These are phyloP conservation scores for Linnemannia zychae DNA, from an alignment of 192 early-diverging fungal species.

Conservation along the genomic window DNA sequence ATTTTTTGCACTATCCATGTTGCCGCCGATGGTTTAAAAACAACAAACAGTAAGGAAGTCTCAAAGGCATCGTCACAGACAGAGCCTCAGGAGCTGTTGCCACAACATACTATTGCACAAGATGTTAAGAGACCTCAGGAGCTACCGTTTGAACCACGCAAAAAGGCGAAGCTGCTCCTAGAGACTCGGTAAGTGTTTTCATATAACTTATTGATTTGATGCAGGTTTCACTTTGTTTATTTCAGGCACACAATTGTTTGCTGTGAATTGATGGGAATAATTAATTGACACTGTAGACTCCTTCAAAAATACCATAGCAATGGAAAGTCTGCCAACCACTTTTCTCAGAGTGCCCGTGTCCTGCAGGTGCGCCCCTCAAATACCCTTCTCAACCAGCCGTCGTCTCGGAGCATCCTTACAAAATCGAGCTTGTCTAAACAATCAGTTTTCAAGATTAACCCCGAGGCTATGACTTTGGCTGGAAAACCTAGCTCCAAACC, in stretches of 20 bases:
- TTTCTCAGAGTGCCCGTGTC: conserved; percentile 39
- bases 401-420: neutral
- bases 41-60: neutral
- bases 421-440: neutral
- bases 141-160: neutral
- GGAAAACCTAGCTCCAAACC: conserved; percentile 18
- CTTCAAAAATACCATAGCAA: neutral
- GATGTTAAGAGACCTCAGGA: conserved; percentile 20
- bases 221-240: neutral
- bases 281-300: neutral
- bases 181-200: neutral
- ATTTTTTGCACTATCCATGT: neutral
- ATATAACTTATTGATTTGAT: neutral
- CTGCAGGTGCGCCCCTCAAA: neutral
- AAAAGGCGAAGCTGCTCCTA: conserved; percentile 16
- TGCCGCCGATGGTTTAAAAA: neutral
- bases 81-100: neutral
- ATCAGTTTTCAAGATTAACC: neutral
- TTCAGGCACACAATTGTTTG: neutral
- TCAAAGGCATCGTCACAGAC: neutral
- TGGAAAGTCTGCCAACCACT: conserved; percentile 27
- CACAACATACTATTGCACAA: neutral
- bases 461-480: neutral
- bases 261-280: neutral
- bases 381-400: neutral